Evolutionary conservation across 2,329 filamentous ascomycete genomes (phyloP).

Genomic region (Fusarium chuoi): DNA sequence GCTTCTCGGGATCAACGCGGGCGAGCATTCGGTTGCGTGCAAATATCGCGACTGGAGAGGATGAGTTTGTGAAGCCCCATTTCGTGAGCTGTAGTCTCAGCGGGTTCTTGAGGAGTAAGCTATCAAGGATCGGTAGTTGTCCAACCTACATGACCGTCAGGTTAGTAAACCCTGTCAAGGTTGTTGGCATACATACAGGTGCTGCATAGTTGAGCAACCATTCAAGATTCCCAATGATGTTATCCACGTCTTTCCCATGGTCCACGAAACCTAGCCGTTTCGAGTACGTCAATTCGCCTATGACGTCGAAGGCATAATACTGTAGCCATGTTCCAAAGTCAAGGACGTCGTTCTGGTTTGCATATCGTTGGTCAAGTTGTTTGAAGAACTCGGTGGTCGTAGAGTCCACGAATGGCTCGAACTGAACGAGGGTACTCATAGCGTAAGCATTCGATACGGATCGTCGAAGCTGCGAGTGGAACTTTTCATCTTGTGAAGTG

Average conservation of each 20-base stretch:
- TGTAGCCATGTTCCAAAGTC: conserved; percentile 32
- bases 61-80: neutral
- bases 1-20: neutral
- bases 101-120: conserved; percentile 1
- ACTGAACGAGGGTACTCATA: conserved; percentile 4
- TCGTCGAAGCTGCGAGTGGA: neutral
- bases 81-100: neutral
- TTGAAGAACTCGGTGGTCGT: neutral
- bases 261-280: conserved; percentile 32
- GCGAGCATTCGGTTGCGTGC: neutral
- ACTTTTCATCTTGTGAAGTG: conserved; percentile 3
- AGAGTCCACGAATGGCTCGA: conserved; percentile 2
- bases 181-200: neutral
- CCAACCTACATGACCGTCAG: neutral
- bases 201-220: conserved; percentile 30
- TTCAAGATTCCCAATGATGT: conserved; percentile 28
- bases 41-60: neutral
- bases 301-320: conserved; percentile 37
- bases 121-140: conserved; percentile 6
- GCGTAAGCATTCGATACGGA: neutral
- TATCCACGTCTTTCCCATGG: conserved; percentile 20
- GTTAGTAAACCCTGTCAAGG: neutral
- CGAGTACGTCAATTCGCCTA: conserved; percentile 16
- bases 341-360: neutral
- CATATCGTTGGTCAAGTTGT: neutral